Base-by-base conservation (phyloP, 2,329 filamentous ascomycete species). In the Proliferodiscus dingleyae region DNA sequence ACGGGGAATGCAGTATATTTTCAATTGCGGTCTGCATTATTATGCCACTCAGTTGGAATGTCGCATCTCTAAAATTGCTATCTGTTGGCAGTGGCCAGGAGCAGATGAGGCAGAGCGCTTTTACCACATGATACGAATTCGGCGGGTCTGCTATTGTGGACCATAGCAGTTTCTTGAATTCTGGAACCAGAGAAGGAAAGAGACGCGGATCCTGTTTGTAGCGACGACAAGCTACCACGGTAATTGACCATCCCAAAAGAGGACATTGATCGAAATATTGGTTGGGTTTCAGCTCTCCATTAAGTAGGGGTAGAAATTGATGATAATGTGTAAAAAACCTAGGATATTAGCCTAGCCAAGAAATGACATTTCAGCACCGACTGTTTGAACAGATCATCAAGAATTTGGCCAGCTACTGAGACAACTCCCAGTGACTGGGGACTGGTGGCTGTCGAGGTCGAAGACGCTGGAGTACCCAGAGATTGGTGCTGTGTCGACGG, bases 241-340 rank as follows among this genome's bases (percentile, higher is more conserved):
- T 69, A 38, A 85, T 78, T 21, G 78, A 78, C 81, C 81, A 85
- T 62, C 83, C 83, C n/a, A 85, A 69, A 5, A 85, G 65, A n/a
- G 76, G 77, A 34, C 77, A 80, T 26, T 73, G 66, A 11, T 70
- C 69, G 52, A 76, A 76, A 60, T 78, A 82, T 40, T 77, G 71
- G 21, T 82, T 75, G 3, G 78, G 73, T 7, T 69, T 64, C 47
- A 71, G 67, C 5, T 71, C 62, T 28, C 69, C 70, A 49, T 82
- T 78, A 32, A 85, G 70, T 51, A 85, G 75, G 1, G 80, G 80
- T 21, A 85, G 66, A 52, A 81, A 84, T 0, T 76, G 76, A 57
- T 85, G 80, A 61, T 83, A 83, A 44, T 72, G 71, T 8, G 71
- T 71, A 64, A 83, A 85, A 64, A 80, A 85, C 45, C 80, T 79